Conservation (phyloP, 1,284 basidiomycete genomes). For the Cutaneotrichosporon sp. region DNA sequence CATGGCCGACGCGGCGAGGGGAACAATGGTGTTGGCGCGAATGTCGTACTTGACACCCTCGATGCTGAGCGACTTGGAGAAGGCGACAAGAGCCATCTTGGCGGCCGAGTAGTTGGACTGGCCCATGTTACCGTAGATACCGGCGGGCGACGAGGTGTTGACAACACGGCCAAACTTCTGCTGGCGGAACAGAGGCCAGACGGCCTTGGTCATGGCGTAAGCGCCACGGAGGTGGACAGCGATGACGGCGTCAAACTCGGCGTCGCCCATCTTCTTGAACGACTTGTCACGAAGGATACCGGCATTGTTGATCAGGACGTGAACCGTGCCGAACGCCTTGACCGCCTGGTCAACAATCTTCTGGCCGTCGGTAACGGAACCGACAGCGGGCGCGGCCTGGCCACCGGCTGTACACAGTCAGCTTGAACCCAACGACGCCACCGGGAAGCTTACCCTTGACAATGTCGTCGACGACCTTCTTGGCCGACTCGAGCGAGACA, state of each 20-base stretch:
- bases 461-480: slow-evolving; percentile 90
- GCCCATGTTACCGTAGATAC: slow-evolving; percentile 77
- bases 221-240: slow-evolving; percentile 93
- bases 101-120: slow-evolving; percentile 74
- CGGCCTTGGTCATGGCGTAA: slow-evolving; percentile 91
- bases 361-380: slow-evolving; percentile 82
- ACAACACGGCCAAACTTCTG: slow-evolving; percentile 90
- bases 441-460: slow-evolving; percentile 57
- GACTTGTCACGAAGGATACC: slow-evolving; percentile 78
- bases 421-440: background rate
- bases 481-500: slow-evolving; percentile 79
- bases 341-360: slow-evolving; percentile 79
- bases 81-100: slow-evolving; percentile 72
- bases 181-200: slow-evolving; percentile 91
- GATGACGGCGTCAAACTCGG: slow-evolving; percentile 77
- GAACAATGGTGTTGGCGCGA: slow-evolving; percentile 78
- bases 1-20: slow-evolving; percentile 89
- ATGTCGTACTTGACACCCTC: slow-evolving; percentile 95
- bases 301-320: slow-evolving; percentile 92
- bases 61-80: slow-evolving; percentile 85
- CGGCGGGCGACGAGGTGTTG: slow-evolving; percentile 71
- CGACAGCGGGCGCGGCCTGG: slow-evolving; percentile 77
- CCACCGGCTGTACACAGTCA: slow-evolving; percentile 63
- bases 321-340: slow-evolving; percentile 75
- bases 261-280: slow-evolving; percentile 86